phyloP scores from a whole-genome alignment of 805 yeast genomes.

The Debaryomyces maramus region DNA sequence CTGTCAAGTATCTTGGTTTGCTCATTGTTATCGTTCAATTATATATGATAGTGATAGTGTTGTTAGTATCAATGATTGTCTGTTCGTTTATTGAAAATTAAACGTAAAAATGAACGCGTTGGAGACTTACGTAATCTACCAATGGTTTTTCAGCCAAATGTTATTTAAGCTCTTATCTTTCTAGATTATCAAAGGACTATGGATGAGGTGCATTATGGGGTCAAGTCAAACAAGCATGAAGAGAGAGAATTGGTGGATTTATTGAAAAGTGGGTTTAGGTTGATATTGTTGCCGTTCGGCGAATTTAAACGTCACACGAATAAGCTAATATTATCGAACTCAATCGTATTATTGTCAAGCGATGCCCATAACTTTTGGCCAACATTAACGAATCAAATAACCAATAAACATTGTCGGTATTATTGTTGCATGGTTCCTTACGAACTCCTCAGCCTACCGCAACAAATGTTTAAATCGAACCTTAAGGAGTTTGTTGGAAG shows the following conservation, averaged over 20 bases:
- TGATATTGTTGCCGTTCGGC: background rate
- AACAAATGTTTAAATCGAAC: background rate
- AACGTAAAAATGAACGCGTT: background rate
- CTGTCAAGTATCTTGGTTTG: slow-evolving; percentile 73
- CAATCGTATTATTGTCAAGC: background rate
- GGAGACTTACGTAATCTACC: background rate
- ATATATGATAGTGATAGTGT: too few relatives aligned
- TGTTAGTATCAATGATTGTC: too few relatives aligned
- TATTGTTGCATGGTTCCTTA: background rate
- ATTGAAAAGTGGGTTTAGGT: slow-evolving; percentile 1
- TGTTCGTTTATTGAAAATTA: too few relatives aligned
- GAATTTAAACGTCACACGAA: background rate
- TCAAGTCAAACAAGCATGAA: background rate
- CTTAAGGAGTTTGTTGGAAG: background rate
- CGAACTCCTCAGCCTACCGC: background rate
- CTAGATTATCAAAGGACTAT: background rate
- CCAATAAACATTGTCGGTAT: background rate
- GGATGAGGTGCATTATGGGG: background rate
- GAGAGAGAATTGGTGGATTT: background rate
- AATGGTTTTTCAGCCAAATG: background rate
- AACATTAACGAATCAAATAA: background rate
- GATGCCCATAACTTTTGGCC: background rate
- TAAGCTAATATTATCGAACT: background rate
- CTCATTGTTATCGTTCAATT: too few relatives aligned
- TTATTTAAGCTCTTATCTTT: background rate